phyloP scores from a whole-genome alignment of 2,329 filamentous ascomycete genomes.

The Incumbomyces lentus region DNA sequence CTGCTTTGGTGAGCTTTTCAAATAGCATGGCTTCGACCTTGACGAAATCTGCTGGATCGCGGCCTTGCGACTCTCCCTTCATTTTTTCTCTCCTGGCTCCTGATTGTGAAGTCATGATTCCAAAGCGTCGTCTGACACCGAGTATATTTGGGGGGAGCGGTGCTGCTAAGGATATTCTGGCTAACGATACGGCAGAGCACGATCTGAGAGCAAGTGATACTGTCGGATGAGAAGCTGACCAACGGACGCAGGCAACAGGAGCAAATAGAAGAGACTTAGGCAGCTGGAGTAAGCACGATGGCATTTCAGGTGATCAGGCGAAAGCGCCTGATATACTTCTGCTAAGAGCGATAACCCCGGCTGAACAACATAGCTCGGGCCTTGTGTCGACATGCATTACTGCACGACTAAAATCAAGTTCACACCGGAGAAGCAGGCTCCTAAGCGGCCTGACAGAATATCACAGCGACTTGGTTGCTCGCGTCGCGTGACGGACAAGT shows the following conservation, averaged over 20 bases:
- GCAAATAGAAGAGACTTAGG: no score
- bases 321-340: background rate
- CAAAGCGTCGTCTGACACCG: background rate
- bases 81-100: background rate
- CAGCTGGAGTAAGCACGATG: background rate
- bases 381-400: no score
- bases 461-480: no score
- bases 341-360: background rate
- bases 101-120: background rate
- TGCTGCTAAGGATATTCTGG: background rate
- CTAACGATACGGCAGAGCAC: background rate
- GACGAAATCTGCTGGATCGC: constrained; percentile 20
- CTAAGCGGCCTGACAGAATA: no score
- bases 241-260: background rate
- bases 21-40: constrained; percentile 19
- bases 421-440: background rate
- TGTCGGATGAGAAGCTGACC: background rate
- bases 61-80: constrained; percentile 20
- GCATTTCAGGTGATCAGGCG: background rate
- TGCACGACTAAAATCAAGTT: background rate
- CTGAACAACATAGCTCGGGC: background rate
- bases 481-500: no score
- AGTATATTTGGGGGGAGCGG: background rate
- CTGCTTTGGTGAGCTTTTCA: constrained; percentile 16
- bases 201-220: background rate